phyloP scores from a whole-genome alignment of 2,329 filamentous ascomycete genomes.

The Sclerotinia borealis region DNA sequence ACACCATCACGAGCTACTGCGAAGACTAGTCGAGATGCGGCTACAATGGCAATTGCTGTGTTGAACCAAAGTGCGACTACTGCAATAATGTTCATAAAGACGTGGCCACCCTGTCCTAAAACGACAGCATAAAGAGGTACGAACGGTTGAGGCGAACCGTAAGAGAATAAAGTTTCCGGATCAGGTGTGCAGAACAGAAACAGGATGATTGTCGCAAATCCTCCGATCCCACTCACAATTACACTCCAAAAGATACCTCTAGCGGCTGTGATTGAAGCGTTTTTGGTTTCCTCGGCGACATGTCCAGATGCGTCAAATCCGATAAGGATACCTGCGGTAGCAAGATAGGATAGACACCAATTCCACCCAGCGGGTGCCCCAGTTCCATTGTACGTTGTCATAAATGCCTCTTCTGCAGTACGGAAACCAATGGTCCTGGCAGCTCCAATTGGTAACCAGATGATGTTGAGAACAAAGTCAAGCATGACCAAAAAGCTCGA shows the following conservation, averaged over 20 bases:
- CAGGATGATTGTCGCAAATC: conserved; percentile 14
- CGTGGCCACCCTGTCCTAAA: conserved; percentile 13
- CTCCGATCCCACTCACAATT: conserved; percentile 14
- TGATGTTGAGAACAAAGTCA: conserved; percentile 17
- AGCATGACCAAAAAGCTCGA: conserved; percentile 15
- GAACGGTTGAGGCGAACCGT: conserved; percentile 16
- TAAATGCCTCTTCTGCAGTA: conserved; percentile 14
- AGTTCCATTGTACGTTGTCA: conserved; percentile 18
- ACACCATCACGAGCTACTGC: conserved; percentile 17
- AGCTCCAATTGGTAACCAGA: conserved; percentile 17
- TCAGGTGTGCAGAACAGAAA: conserved; percentile 18
- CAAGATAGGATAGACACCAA: conserved; percentile 17
- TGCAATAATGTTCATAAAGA: conserved; percentile 14
- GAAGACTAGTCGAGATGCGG: conserved; percentile 17
- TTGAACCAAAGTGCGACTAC: conserved; percentile 16
- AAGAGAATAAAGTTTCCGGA: conserved; percentile 14
- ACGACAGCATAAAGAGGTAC: conserved; percentile 16
- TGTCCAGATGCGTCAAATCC: conserved; percentile 18
- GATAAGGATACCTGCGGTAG: conserved; percentile 15
- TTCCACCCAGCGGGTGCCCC: conserved; percentile 14
- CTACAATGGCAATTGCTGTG: conserved; percentile 16
- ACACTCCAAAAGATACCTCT: conserved; percentile 19
- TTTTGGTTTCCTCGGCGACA: conserved; percentile 16
- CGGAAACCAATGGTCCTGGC: conserved; percentile 16
- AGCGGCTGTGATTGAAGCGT: conserved; percentile 15